These are phyloP conservation scores for Lasiosphaeris hirsuta DNA, from an alignment of 495 filamentous ascomycete species.

Conservation along the genomic window DNA sequence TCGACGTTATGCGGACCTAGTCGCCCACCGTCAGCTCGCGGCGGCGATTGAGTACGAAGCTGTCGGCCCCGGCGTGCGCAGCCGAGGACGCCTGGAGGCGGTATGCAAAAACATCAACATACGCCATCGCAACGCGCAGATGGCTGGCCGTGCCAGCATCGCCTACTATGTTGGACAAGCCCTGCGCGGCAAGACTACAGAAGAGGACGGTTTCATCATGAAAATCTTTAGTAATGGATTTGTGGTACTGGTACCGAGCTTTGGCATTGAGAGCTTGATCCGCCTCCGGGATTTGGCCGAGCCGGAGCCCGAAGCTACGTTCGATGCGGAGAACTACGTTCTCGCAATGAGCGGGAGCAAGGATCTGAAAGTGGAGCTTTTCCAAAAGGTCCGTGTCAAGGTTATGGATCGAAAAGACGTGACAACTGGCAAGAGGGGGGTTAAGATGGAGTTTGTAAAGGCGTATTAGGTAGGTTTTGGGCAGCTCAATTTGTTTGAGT, in stretches of 20 bases:
- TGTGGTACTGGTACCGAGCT: conserved; percentile 90
- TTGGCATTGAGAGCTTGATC: conserved; percentile 91
- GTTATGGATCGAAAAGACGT: conserved; percentile 92
- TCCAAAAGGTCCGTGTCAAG: conserved; percentile 82
- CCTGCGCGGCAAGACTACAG: conserved; percentile 74
- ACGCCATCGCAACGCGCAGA: conserved; percentile 92
- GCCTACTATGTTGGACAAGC: conserved; percentile 98
- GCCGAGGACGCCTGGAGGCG: conserved; percentile 77
- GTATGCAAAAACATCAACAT: conserved; percentile 98
- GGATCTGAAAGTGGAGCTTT: conserved; percentile 67
- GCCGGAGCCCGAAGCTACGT: conserved; percentile 70
- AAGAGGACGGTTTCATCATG: conserved; percentile 94
- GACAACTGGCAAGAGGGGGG: conserved; percentile 86
- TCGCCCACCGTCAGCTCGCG: conserved; percentile 90
- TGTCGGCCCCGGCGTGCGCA: conserved; percentile 69
- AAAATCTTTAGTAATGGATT: conserved; percentile 95
- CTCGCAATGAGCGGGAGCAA: conserved; percentile 56
- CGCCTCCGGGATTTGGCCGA: conserved; percentile 76
- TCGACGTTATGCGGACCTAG: conserved; percentile 90
- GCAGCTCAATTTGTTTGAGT: not conserved
- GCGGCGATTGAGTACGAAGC: conserved; percentile 91
- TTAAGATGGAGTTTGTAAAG: conserved; percentile 64
- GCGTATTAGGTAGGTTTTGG: conserved; percentile 14
- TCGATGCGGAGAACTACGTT: conserved; percentile 79
- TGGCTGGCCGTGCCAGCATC: conserved; percentile 86